Percentiles rank a stretch among this genome's conserved stretches.
Conservation (phyloP, 75 land plant genomes). For the Pinus albicaulis region DNA sequence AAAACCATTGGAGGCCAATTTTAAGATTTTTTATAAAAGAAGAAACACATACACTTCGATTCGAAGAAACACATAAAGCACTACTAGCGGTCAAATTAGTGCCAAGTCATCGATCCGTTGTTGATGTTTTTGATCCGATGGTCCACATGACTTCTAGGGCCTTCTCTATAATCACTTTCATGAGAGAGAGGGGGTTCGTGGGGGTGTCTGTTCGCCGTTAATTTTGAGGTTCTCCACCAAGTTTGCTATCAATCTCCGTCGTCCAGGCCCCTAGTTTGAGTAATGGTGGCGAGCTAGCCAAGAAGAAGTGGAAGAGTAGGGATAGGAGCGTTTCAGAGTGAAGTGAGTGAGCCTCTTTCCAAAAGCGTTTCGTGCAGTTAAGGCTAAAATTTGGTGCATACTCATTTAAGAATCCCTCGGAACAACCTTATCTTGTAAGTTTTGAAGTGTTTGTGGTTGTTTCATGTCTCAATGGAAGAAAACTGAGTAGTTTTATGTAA, state of each 20-base stretch:
- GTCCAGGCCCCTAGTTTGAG: not conserved
- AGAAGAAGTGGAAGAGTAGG: too few relatives aligned
- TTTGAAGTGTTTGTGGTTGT: not conserved
- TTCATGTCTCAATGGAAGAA: not conserved
- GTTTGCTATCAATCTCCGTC: not conserved
- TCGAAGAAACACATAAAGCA: not conserved
- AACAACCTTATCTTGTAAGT: too few relatives aligned
- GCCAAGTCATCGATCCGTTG: conserved; percentile 1
- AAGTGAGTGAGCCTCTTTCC: not conserved
- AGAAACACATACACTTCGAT: not conserved
- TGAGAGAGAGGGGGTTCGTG: not conserved
- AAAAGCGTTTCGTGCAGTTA: not conserved
- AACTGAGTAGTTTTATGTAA: not conserved
- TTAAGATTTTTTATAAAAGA: not conserved
- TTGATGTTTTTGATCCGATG: not conserved
- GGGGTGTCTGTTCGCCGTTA: not conserved
- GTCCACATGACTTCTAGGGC: not conserved
- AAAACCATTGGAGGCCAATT: too few relatives aligned
- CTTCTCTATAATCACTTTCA: not conserved
- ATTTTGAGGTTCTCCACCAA: conserved; percentile 2
- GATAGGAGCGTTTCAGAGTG: too few relatives aligned
- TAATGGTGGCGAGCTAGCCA: not conserved
- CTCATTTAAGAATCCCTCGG: too few relatives aligned
- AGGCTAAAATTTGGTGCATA: too few relatives aligned
- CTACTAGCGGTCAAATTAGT: not conserved